Percentiles rank a stretch among this genome's conserved stretches.
phyloP scores from a whole-genome alignment of 192 early-diverging fungal species.

The Backusella morwellensis region DNA sequence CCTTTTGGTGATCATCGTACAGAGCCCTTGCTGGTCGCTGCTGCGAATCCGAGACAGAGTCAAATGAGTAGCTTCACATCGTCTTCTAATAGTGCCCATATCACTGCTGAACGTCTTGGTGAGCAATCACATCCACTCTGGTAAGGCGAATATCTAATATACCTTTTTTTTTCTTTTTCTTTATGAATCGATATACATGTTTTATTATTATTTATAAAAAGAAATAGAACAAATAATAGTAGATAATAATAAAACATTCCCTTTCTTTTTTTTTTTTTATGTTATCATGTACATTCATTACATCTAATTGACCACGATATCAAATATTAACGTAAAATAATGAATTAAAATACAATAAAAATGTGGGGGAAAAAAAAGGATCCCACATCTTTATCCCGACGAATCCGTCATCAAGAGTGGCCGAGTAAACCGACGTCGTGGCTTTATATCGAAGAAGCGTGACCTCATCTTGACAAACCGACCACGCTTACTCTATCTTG shows the following conservation, averaged over 20 bases:
- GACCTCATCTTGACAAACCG: conserved; percentile 67
- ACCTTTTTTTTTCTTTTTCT: neutral
- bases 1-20: conserved; percentile 1
- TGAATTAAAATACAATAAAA: neutral
- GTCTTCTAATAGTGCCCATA: neutral
- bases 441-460: conserved; percentile 54
- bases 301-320: too few species aligned
- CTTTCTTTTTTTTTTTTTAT: neutral
- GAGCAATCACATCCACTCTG: conserved; percentile 14
- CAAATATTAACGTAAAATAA: too few species aligned
- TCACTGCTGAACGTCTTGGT: conserved; percentile 12
- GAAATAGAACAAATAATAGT: neutral
- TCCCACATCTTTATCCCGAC: conserved; percentile 30
- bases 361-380: conserved; percentile 17
- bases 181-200: neutral
- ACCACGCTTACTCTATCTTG: conserved; percentile 65
- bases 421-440: conserved; percentile 55
- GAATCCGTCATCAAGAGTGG: conserved; percentile 64
- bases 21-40: neutral
- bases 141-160: conserved; percentile 6
- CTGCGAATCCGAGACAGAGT: neutral
- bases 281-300: too few species aligned
- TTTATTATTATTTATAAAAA: neutral
- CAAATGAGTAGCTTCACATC: neutral
- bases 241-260: neutral